Percentiles rank a stretch among this genome's conserved stretches.
Evolutionary conservation across 2,329 filamentous ascomycete genomes (phyloP).

Genomic region (Clonostachys byssicola): DNA sequence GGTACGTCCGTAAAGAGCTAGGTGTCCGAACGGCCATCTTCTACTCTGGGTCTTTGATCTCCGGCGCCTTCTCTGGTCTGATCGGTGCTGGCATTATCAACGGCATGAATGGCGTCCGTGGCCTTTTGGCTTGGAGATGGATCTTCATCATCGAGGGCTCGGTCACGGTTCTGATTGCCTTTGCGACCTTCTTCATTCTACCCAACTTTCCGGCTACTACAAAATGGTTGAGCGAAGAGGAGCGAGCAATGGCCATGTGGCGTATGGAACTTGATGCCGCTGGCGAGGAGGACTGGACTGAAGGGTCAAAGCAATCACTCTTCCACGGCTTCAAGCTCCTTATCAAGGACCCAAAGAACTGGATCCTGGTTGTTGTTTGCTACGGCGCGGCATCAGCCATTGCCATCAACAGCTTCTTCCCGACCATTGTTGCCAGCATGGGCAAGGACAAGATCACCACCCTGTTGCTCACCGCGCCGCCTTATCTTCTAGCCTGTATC

Average conservation of each 20-base stretch:
- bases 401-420: conserved; percentile 10
- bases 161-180: conserved; percentile 18
- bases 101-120: conserved; percentile 34
- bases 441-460: conserved; percentile 8
- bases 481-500: conserved; percentile 13
- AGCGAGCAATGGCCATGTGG: conserved; percentile 34
- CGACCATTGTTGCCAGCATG: conserved; percentile 15
- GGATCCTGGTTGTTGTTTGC: conserved; percentile 42
- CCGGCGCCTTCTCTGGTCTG: conserved; percentile 60
- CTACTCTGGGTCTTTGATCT: conserved; percentile 57
- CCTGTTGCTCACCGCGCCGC: conserved; percentile 17
- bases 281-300: conserved; percentile 58
- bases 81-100: conserved; percentile 53
- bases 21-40: conserved; percentile 52
- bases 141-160: conserved; percentile 65
- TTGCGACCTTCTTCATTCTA: conserved; percentile 30
- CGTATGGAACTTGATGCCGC: conserved; percentile 57
- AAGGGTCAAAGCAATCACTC: conserved; percentile 1
- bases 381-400: conserved; percentile 13
- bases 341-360: conserved; percentile 55
- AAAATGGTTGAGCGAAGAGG: conserved; percentile 33
- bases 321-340: conserved; percentile 48
- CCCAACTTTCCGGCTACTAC: conserved; percentile 36
- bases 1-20: conserved; percentile 60
- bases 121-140: conserved; percentile 58